Conservation (phyloP, 352 stramenopile genomes). For the Pythium myriotylum region DNA sequence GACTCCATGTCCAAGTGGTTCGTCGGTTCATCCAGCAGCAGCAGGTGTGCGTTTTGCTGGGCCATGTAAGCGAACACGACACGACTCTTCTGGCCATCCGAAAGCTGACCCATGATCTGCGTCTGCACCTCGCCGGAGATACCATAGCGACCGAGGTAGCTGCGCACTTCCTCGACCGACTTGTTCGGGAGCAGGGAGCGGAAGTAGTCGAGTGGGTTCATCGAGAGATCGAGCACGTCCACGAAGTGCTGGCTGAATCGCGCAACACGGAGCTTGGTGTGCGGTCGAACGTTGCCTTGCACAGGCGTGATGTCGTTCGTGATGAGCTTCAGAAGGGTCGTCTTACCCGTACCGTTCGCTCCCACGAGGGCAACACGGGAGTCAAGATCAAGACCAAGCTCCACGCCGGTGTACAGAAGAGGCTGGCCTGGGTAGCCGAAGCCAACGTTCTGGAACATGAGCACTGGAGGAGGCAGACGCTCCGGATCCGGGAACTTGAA, state of each 20-base stretch:
- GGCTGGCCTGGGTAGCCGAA: conserved; percentile 95
- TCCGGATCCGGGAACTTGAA: conserved; percentile 98
- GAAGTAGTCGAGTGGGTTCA: conserved; percentile 97
- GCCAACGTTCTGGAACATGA: conserved; percentile 97
- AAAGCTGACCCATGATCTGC: conserved; percentile 96
- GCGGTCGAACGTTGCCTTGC: conserved; percentile 93
- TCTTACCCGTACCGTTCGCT: conserved; percentile 96
- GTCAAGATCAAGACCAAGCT: conserved; percentile 97
- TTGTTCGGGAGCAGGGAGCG: conserved; percentile 92
- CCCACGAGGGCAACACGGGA: conserved; percentile 97
- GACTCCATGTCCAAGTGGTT: conserved; percentile 94
- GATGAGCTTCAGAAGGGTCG: conserved; percentile 98
- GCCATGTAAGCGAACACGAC: conserved; percentile 99
- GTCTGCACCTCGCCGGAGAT: conserved; percentile 96
- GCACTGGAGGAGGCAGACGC: conserved; percentile 92
- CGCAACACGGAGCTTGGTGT: conserved; percentile 96
- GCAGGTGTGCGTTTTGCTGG: conserved; percentile 96
- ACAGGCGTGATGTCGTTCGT: conserved; percentile 94
- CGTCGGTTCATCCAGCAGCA: conserved; percentile 90
- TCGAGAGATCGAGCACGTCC: conserved; percentile 96
- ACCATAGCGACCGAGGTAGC: conserved; percentile 96
- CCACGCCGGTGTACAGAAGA: conserved; percentile 92
- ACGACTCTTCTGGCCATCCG: conserved; percentile 96
- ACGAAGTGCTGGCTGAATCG: conserved; percentile 99
- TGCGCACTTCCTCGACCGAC: conserved; percentile 94